A percentile compares a stretch with the other conserved stretches of the same genome.
phyloP scores from a whole-genome alignment of 306 rosid genomes.

The Ormosia semicastrata region DNA sequence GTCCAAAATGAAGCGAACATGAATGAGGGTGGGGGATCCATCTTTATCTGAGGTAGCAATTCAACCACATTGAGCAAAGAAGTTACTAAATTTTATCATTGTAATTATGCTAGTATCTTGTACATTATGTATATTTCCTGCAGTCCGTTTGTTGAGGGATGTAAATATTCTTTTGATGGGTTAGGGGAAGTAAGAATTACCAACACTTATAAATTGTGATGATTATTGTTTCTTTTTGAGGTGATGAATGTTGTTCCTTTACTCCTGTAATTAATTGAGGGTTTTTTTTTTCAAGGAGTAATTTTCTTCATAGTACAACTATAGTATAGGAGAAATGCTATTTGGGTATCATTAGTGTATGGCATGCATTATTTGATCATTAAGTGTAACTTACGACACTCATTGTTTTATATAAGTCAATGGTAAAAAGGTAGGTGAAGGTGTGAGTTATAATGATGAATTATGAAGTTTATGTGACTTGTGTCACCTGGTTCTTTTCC shows the following conservation, averaged over 20 bases:
- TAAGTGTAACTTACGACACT: too few relatives aligned
- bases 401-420: too few relatives aligned
- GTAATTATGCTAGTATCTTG: background rate
- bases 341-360: too few relatives aligned
- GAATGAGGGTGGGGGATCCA: background rate
- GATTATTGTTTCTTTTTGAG: background rate
- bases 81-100: background rate
- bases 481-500: too few relatives aligned
- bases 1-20: conserved; percentile 15
- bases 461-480: too few relatives aligned
- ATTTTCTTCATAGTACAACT: too few relatives aligned
- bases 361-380: too few relatives aligned
- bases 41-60: background rate
- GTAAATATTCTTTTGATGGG: too few relatives aligned
- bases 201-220: background rate
- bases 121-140: background rate
- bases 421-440: too few relatives aligned
- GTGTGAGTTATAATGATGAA: too few relatives aligned
- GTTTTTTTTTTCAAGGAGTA: too few relatives aligned
- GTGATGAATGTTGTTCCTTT: background rate
- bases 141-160: background rate
- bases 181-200: background rate
- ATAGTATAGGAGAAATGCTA: too few relatives aligned
- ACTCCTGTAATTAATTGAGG: background rate
- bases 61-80: background rate